Percentiles rank a stretch among this genome's conserved stretches.
Conservation (phyloP, 371 early-diverging fungal genomes). For the Rhizomucor miehei region DNA sequence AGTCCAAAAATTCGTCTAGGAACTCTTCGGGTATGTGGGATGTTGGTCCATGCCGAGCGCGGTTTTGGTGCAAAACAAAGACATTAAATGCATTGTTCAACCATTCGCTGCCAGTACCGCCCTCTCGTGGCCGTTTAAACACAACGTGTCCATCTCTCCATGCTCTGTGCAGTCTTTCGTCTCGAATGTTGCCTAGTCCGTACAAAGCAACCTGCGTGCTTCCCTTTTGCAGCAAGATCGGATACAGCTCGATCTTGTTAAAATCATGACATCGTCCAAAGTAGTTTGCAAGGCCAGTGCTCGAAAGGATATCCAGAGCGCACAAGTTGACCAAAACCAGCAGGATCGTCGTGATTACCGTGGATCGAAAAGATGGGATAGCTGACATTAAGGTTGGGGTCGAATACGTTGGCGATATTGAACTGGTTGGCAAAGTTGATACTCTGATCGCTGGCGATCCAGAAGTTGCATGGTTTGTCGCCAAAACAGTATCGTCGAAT, state of each 20-base stretch:
- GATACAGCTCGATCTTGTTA: slow-evolving; percentile 76
- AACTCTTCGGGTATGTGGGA: slow-evolving; percentile 91
- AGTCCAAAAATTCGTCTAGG: slow-evolving; percentile 80
- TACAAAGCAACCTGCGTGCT: slow-evolving; percentile 80
- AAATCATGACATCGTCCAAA: slow-evolving; percentile 83
- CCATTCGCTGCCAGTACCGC: slow-evolving; percentile 57
- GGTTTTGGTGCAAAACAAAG: slow-evolving; percentile 90
- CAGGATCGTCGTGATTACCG: slow-evolving; percentile 99
- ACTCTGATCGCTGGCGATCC: slow-evolving; percentile 73
- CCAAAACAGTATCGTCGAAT: slow-evolving; percentile 87
- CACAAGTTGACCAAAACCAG: slow-evolving; percentile 81
- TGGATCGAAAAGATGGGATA: slow-evolving; percentile 97
- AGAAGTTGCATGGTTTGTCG: slow-evolving; percentile 66
- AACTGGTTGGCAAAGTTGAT: slow-evolving; percentile 71
- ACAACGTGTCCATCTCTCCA: slow-evolving; percentile 78
- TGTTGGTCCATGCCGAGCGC: slow-evolving; percentile 78
- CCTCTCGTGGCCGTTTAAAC: slow-evolving; percentile 67
- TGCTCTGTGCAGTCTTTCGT: slow-evolving; percentile 87
- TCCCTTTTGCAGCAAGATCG: slow-evolving; percentile 87
- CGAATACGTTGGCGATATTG: slow-evolving; percentile 76
- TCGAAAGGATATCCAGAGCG: slow-evolving; percentile 85
- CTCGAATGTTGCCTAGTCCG: slow-evolving; percentile 95
- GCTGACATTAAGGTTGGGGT: slow-evolving; percentile 85
- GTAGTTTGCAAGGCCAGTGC: slow-evolving; percentile 91
- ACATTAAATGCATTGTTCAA: slow-evolving; percentile 61